A percentile compares a stretch with the other conserved stretches of the same genome.
Conservation (phyloP, 768 basidiomycete species). For the Calocera cornea region DNA sequence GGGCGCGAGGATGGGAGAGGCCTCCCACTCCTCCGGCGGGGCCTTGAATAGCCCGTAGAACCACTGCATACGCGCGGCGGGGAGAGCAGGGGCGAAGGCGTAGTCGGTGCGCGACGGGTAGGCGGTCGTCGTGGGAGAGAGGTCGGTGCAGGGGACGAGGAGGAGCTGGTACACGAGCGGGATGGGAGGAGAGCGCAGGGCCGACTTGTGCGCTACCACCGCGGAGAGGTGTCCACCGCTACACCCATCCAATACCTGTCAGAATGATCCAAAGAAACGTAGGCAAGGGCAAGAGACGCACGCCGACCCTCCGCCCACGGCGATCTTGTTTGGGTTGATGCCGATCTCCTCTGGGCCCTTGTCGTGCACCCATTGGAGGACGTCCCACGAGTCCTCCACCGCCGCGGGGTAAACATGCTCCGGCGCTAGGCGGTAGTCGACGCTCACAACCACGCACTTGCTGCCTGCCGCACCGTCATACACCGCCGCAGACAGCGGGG, state of each 20-base stretch:
- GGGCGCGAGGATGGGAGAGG: slow-evolving; percentile 56
- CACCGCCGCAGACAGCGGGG: neutral
- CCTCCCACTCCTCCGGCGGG: slow-evolving; percentile 38
- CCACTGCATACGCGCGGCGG: slow-evolving; percentile 59
- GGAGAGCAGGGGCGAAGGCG: slow-evolving; percentile 44
- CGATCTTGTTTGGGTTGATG: slow-evolving; percentile 39
- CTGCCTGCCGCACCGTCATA: slow-evolving; percentile 30
- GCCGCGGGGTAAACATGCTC: slow-evolving; percentile 59
- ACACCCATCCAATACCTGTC: neutral
- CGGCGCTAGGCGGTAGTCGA: slow-evolving; percentile 60
- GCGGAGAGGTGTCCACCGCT: slow-evolving; percentile 55
- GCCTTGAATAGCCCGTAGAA: slow-evolving; percentile 58
- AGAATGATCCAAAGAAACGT: neutral
- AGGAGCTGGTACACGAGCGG: slow-evolving; percentile 49
- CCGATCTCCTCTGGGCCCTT: slow-evolving; percentile 37
- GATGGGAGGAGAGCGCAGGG: slow-evolving; percentile 34
- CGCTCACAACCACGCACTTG: slow-evolving; percentile 47
- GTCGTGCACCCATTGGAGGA: slow-evolving; percentile 46
- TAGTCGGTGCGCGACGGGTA: slow-evolving; percentile 46
- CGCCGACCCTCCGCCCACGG: slow-evolving; percentile 62
- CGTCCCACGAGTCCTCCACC: slow-evolving; percentile 54
- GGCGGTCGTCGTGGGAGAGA: slow-evolving; percentile 23
- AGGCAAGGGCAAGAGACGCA: neutral
- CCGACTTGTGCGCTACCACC: slow-evolving; percentile 50
- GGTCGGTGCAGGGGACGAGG: slow-evolving; percentile 57